A percentile compares a stretch with the other conserved stretches of the same genome.
Conservation (phyloP, 2,329 filamentous ascomycete genomes). For the Monilinia vaccinii-corymbosi region DNA sequence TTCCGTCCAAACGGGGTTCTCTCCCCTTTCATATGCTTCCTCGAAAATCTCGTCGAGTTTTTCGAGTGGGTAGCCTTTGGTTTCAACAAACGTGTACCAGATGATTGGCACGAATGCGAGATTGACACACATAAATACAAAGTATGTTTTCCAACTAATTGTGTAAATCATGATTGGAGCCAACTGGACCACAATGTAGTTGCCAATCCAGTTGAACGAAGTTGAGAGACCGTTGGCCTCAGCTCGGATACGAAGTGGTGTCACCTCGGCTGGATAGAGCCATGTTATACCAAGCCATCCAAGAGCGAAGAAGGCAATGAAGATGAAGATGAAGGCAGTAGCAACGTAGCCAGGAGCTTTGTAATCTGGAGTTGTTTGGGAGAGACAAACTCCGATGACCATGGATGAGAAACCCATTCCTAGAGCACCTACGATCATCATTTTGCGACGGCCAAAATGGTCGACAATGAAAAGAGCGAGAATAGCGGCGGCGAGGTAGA, state of each 20-base stretch:
- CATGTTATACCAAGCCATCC: conserved; percentile 42
- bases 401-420: conserved; percentile 54
- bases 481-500: conserved; percentile 58
- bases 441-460: conserved; percentile 39
- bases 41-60: conserved; percentile 6
- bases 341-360: conserved; percentile 26
- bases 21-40: conserved; percentile 8
- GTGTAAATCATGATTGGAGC: conserved; percentile 34
- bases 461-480: conserved; percentile 48
- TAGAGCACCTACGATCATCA: conserved; percentile 43
- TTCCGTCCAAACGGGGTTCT: conserved; percentile 7
- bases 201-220: conserved; percentile 41
- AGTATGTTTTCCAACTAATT: conserved; percentile 27
- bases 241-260: conserved; percentile 42
- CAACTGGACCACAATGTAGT: conserved; percentile 51
- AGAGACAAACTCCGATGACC: conserved; percentile 35
- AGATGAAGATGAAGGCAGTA: conserved; percentile 36
- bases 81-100: conserved; percentile 7
- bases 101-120: conserved; percentile 4
- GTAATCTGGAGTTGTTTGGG: conserved; percentile 40
- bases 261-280: conserved; percentile 50
- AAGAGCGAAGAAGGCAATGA: conserved; percentile 44
- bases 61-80: conserved; percentile 8
- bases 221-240: conserved; percentile 47
- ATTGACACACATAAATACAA: conserved; percentile 22